These are phyloP conservation scores for Nicotiana benthamiana DNA, from an alignment of 257 asterid species.

Conservation along the genomic window DNA sequence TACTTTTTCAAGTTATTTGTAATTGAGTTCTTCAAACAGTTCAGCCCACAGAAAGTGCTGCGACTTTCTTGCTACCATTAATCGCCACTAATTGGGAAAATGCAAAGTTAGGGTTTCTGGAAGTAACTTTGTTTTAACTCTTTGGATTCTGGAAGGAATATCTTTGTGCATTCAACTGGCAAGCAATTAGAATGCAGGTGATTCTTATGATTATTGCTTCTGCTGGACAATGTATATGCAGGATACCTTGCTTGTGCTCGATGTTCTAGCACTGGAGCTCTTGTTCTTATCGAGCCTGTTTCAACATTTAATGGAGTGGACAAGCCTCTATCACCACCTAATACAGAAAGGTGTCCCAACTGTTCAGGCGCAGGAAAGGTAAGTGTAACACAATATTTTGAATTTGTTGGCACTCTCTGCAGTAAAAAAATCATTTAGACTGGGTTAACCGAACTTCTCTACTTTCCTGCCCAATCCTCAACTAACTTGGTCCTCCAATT, in stretches of 20 bases:
- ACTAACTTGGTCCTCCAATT: neutral
- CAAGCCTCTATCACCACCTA: constrained; percentile 54
- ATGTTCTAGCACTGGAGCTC: constrained; percentile 75
- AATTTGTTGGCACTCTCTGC: neutral
- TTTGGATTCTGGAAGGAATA: neutral
- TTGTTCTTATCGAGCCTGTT: constrained; percentile 69
- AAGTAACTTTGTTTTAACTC: neutral
- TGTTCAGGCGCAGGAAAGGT: constrained; percentile 98
- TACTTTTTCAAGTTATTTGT: too few relatives aligned
- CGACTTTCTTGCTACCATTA: neutral
- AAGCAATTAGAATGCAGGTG: constrained; percentile 10
- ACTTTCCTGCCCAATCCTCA: neutral
- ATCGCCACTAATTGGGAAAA: neutral
- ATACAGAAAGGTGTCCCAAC: constrained; percentile 78
- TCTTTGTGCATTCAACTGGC: neutral
- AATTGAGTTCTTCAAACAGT: neutral
- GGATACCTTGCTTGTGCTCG: constrained; percentile 98
- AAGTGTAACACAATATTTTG: constrained; percentile 5
- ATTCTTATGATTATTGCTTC: constrained; percentile 11
- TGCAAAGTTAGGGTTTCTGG: neutral
- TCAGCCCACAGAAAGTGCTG: neutral
- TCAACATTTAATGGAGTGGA: constrained; percentile 42
- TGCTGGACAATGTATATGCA: constrained; percentile 15
- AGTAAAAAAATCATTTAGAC: neutral
- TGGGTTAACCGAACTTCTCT: neutral